Evolutionary conservation across 1,139 yeast genomes (phyloP).

Genomic region (Hansenula sp.): DNA sequence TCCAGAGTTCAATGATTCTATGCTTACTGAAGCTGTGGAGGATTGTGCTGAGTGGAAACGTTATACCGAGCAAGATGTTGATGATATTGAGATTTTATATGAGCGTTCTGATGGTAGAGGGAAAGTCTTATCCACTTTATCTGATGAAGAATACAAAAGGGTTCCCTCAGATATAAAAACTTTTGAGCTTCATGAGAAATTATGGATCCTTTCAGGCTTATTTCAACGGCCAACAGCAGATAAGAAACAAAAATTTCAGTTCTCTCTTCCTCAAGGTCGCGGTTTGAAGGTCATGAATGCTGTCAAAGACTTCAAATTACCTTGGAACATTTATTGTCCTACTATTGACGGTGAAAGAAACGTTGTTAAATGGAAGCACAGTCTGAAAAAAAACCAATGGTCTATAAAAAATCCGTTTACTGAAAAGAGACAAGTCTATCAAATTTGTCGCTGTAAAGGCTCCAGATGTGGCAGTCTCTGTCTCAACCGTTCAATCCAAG

Average conservation of each 20-base stretch:
- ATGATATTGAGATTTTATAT: constrained; percentile 10
- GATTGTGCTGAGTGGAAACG: constrained; percentile 17
- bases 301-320: constrained; percentile 25
- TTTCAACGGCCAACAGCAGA: constrained; percentile 4
- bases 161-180: constrained; percentile 6
- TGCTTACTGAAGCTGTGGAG: constrained; percentile 14
- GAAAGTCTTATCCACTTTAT: background rate
- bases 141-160: background rate
- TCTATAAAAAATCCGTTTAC: constrained; percentile 14
- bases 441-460: constrained; percentile 26
- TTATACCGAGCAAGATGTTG: constrained; percentile 16
- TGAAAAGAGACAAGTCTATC: constrained; percentile 6
- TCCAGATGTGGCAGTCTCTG: constrained; percentile 31
- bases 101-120: constrained; percentile 2
- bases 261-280: constrained; percentile 20
- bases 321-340: constrained; percentile 32
- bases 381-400: constrained; percentile 24
- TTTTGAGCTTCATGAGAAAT: constrained; percentile 5
- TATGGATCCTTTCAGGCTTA: constrained; percentile 15
- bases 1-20: constrained; percentile 13
- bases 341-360: constrained; percentile 20
- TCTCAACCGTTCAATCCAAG: constrained; percentile 25
- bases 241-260: constrained; percentile 8
- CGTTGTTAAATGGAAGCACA: constrained; percentile 26
- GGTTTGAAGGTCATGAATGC: constrained; percentile 13